A percentile compares a stretch with the other conserved stretches of the same genome.
phyloP scores from a whole-genome alignment of 768 basidiomycete genomes.

The Termitomyces sp. region DNA sequence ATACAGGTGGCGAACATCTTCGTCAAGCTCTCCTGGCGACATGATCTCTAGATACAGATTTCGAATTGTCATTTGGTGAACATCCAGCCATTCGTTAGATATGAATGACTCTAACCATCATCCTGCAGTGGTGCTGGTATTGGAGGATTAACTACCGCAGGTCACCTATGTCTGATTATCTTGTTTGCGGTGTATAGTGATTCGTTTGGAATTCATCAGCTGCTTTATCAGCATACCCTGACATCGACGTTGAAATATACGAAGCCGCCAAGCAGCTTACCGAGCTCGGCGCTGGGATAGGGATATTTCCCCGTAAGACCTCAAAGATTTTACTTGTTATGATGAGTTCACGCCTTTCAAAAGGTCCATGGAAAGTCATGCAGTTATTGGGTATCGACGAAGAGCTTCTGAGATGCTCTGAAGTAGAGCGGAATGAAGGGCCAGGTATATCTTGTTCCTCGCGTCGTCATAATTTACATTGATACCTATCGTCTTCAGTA shows the following conservation, averaged over 20 bases:
- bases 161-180: constrained; percentile 14
- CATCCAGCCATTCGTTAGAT: constrained; percentile 4
- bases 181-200: constrained; percentile 5
- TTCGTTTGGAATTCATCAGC: constrained; percentile 18
- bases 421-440: constrained; percentile 31
- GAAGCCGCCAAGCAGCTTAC: constrained; percentile 45
- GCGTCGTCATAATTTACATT: neutral
- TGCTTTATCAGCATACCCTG: constrained; percentile 41
- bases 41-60: constrained; percentile 32
- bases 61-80: constrained; percentile 52
- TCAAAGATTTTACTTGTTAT: constrained; percentile 9
- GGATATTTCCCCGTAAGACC: constrained; percentile 41
- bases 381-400: constrained; percentile 39
- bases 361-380: constrained; percentile 47
- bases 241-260: constrained; percentile 53
- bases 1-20: constrained; percentile 11
- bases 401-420: constrained; percentile 34
- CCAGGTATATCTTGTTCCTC: constrained; percentile 26
- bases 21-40: constrained; percentile 1
- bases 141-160: constrained; percentile 41
- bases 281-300: constrained; percentile 62
- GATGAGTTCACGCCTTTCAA: neutral
- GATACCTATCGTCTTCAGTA: constrained; percentile 27
- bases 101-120: constrained; percentile 13
- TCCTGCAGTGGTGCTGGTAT: constrained; percentile 44